Evolutionary conservation across 352 stramenopile species (phyloP).

Genomic region (Pythium volutum): DNA sequence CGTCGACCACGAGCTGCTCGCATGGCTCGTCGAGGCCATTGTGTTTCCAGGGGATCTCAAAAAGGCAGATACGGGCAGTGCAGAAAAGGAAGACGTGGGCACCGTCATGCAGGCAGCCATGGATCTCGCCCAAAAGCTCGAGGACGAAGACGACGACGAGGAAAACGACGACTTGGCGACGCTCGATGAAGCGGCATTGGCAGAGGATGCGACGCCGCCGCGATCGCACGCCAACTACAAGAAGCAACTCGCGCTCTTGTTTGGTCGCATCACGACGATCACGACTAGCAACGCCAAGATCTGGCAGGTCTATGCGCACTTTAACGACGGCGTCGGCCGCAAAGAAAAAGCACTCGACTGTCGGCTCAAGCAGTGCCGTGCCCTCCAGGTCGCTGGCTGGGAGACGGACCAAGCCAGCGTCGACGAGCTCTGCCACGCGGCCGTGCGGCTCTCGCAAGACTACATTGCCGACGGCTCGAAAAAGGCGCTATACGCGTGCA

Average conservation of each 20-base stretch:
- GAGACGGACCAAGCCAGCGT: conserved; percentile 57
- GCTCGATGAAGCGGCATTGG: conserved; percentile 42
- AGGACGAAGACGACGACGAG: conserved; percentile 16
- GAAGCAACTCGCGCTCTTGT: conserved; percentile 73
- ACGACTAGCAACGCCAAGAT: conserved; percentile 75
- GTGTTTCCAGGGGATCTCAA: conserved; percentile 56
- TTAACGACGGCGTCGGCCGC: conserved; percentile 63
- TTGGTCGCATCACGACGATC: conserved; percentile 74
- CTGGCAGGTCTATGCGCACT: conserved; percentile 83
- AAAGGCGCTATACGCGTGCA: conserved; percentile 73
- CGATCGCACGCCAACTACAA: conserved; percentile 62
- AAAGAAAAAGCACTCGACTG: conserved; percentile 74
- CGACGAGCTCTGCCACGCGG: conserved; percentile 54
- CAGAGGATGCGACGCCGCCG: conserved; percentile 47
- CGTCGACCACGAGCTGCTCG: conserved; percentile 73
- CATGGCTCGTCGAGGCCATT: conserved; percentile 79
- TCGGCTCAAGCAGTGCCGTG: conserved; percentile 73
- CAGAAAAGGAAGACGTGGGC: conserved; percentile 26
- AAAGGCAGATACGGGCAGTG: conserved; percentile 29
- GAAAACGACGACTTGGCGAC: conserved; percentile 52
- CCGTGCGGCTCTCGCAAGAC: conserved; percentile 51
- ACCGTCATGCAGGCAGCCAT: conserved; percentile 24
- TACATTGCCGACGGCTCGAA: conserved; percentile 73
- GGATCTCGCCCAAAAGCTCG: neutral
- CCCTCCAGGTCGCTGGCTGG: conserved; percentile 67